Conservation (phyloP, 1,284 basidiomycete species). For the Exobasidium cylindrosporum region DNA sequence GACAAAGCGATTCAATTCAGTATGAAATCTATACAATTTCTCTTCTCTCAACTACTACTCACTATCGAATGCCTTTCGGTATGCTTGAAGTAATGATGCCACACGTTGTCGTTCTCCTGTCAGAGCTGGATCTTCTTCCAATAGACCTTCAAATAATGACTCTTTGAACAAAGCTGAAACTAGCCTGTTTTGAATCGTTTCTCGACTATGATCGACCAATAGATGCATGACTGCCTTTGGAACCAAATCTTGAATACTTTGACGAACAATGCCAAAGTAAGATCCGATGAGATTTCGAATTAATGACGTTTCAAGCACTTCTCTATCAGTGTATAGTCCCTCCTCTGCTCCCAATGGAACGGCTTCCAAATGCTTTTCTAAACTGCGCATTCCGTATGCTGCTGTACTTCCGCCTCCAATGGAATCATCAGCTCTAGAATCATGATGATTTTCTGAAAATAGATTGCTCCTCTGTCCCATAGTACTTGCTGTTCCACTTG, state of each 20-base stretch:
- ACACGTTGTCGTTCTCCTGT: constrained; percentile 89
- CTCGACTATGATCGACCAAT: constrained; percentile 91
- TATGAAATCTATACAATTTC: neutral
- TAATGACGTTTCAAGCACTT: constrained; percentile 93
- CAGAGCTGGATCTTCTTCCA: constrained; percentile 93
- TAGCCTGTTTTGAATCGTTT: constrained; percentile 91
- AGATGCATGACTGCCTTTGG: constrained; percentile 70
- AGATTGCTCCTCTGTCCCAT: neutral
- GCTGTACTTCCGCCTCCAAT: constrained; percentile 74
- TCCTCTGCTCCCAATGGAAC: constrained; percentile 38
- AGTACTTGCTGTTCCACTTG: constrained; percentile 2
- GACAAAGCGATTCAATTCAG: neutral
- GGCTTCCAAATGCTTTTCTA: constrained; percentile 73
- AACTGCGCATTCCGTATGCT: constrained; percentile 96
- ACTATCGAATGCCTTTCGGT: constrained; percentile 72
- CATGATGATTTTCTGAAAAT: constrained; percentile 5
- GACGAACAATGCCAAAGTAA: constrained; percentile 93
- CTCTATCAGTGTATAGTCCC: constrained; percentile 67
- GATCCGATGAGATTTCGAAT: constrained; percentile 91
- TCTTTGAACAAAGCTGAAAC: constrained; percentile 85
- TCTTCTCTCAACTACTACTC: too few species aligned
- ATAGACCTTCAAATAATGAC: constrained; percentile 74
- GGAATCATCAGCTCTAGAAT: constrained; percentile 26
- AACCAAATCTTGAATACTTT: constrained; percentile 92
- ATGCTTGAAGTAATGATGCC: constrained; percentile 90